Conservation (phyloP, 345 rosid genomes). For the Sonneratia caseolaris region DNA sequence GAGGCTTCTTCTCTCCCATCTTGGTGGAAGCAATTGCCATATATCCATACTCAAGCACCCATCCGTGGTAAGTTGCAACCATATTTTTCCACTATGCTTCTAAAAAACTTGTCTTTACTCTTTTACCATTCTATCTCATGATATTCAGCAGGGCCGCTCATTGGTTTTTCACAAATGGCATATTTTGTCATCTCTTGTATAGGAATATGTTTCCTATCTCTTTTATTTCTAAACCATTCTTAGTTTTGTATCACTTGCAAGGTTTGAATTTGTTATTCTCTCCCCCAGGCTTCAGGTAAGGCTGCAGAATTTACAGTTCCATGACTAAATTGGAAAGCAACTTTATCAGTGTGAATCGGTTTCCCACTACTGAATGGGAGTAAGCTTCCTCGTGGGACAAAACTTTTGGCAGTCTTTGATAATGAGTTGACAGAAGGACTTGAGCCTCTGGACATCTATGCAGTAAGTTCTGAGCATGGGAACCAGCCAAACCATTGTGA, state of each 20-base stretch:
- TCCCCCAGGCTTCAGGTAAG: too few relatives aligned
- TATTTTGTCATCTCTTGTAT: neutral
- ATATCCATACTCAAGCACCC: conserved; percentile 50
- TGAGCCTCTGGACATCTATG: too few relatives aligned
- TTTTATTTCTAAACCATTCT: neutral
- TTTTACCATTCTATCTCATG: neutral
- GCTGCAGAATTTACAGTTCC: conserved; percentile 10
- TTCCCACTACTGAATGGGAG: too few relatives aligned
- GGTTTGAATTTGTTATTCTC: too few relatives aligned
- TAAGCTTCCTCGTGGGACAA: too few relatives aligned
- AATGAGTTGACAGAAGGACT: too few relatives aligned
- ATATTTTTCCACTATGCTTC: neutral
- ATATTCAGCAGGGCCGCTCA: neutral
- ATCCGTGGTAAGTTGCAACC: conserved; percentile 27
- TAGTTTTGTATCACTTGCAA: too few relatives aligned
- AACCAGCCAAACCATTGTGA: too few relatives aligned
- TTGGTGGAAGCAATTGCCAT: too few relatives aligned
- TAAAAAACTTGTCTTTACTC: too few relatives aligned
- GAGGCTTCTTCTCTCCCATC: conserved; percentile 48
- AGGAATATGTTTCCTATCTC: neutral
- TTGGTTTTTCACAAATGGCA: neutral
- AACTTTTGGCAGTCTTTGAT: neutral
- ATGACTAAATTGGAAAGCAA: neutral
- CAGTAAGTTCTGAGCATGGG: too few relatives aligned
- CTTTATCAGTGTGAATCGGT: neutral